Base-by-base conservation (phyloP, 164 flowering plant species). In the Magnolia kwangsiensis region DNA sequence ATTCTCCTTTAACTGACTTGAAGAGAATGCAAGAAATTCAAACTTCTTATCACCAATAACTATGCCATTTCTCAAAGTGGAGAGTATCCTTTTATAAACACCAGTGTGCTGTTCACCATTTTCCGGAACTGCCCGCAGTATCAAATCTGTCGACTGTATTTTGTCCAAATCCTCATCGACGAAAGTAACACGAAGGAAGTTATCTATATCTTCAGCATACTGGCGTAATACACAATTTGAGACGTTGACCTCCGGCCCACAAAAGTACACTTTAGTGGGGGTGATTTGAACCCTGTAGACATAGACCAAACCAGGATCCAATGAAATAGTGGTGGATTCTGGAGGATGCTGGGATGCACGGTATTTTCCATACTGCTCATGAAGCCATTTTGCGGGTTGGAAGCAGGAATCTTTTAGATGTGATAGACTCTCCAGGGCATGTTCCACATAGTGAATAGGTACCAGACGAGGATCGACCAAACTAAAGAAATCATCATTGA, bases 21-120 rank as follows among this genome's bases (percentile, higher is more conserved):
- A 84, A 67, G 99, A 93, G 78, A 89, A 93, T 45, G 97, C 99
- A 67, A 95, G 96, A 82, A 95, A 93, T 8, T 95, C 97, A 82
- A 93, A 95, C 77, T 82, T 92, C 85, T 89, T 95, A 73, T 87
- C 84, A 19, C 95, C 99, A 75, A 96, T 89, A 21, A 75, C 79
- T 66, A 96, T 87, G 49, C 99, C 99, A 51, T 86, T 79, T 72
- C 70, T 76, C 24, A 96, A 85, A 29, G 78, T 81, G 8, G 89
- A 85, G 21, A 87, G 82, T 23, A 95, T 83, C 83, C 98, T 89
- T 45, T 69, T 63, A 74, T 90, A 92, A 11, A 93, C 68, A 75
- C 69, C 76, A 50, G 97, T 92, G 45, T 80, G 77, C 50, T 72
- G 63, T 14, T 76, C 76, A 50, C 61, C 78, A 59, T 72, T 85